Percentiles rank a stretch among this genome's conserved stretches.
These are phyloP conservation scores for Lenzites betulinus DNA, from an alignment of 768 basidiomycete species.

Conservation along the genomic window DNA sequence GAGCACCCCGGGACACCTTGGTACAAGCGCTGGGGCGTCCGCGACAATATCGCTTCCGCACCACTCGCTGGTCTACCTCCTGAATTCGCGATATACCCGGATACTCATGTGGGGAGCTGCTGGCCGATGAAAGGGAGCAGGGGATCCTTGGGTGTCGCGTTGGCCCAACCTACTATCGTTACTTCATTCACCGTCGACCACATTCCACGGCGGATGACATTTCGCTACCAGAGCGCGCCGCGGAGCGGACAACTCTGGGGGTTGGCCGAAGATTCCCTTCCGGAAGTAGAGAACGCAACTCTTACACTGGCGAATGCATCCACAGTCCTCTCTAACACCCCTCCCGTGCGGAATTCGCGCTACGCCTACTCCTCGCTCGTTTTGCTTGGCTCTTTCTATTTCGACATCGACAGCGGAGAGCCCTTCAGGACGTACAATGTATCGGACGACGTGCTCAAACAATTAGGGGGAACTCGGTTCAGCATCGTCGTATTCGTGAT, in stretches of 20 bases:
- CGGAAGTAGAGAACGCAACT: neutral
- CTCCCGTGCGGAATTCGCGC: neutral
- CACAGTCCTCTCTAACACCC: neutral
- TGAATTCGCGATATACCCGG: neutral
- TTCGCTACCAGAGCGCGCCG: neutral
- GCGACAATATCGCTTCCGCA: neutral
- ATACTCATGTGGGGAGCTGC: neutral
- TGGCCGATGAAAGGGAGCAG: neutral
- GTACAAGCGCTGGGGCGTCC: neutral
- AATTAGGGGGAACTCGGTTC: too few relatives aligned
- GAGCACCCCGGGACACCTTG: neutral
- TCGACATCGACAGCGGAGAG: neutral
- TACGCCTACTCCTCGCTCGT: neutral
- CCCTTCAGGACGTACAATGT: neutral
- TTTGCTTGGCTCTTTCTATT: neutral
- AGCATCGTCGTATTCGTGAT: too few relatives aligned
- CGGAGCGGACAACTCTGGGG: neutral
- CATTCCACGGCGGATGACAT: neutral
- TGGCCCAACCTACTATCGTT: neutral
- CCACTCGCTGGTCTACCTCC: neutral
- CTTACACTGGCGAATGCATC: neutral
- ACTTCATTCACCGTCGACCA: neutral
- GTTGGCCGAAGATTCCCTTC: neutral
- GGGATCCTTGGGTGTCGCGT: neutral
- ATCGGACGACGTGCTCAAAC: too few relatives aligned